Evolutionary conservation across 192 early-diverging fungal genomes (phyloP).

Genomic region (Coemansia sp.): DNA sequence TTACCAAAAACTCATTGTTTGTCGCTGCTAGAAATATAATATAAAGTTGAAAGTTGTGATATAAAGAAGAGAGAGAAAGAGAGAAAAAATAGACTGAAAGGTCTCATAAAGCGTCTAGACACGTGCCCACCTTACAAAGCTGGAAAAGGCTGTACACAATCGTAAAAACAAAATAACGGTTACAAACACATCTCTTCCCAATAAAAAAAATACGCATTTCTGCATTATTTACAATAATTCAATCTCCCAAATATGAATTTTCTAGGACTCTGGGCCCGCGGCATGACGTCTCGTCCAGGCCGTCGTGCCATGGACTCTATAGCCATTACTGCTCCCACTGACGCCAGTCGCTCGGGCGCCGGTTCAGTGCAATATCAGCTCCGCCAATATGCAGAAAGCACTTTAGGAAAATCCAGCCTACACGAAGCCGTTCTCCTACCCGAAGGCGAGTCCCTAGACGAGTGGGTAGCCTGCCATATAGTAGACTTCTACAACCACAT

Average conservation of each 20-base stretch:
- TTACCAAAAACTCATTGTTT: slow-evolving; percentile 19
- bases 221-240: background rate
- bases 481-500: slow-evolving; percentile 98
- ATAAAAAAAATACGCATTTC: background rate
- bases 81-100: background rate
- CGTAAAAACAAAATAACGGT: background rate
- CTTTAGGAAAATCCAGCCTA: slow-evolving; percentile 80
- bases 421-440: slow-evolving; percentile 79
- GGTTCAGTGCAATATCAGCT: slow-evolving; percentile 59
- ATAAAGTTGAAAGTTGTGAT: background rate
- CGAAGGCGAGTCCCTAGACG: slow-evolving; percentile 85
- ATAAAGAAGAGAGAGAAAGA: no score
- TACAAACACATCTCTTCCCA: background rate
- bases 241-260: slow-evolving; percentile 32
- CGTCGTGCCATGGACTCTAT: slow-evolving; percentile 55
- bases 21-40: no score
- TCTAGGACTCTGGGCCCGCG: slow-evolving; percentile 54
- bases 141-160: slow-evolving; percentile 5
- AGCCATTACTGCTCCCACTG: slow-evolving; percentile 24
- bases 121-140: background rate
- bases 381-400: slow-evolving; percentile 67
- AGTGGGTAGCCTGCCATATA: slow-evolving; percentile 94
- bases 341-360: background rate
- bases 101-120: slow-evolving; percentile 1
- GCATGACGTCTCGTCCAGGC: slow-evolving; percentile 50